Evolutionary conservation across 805 yeast species (phyloP), one percentile per base, ranked within the genome.

Genomic region (Ogataea nitratoaversa): DNA sequence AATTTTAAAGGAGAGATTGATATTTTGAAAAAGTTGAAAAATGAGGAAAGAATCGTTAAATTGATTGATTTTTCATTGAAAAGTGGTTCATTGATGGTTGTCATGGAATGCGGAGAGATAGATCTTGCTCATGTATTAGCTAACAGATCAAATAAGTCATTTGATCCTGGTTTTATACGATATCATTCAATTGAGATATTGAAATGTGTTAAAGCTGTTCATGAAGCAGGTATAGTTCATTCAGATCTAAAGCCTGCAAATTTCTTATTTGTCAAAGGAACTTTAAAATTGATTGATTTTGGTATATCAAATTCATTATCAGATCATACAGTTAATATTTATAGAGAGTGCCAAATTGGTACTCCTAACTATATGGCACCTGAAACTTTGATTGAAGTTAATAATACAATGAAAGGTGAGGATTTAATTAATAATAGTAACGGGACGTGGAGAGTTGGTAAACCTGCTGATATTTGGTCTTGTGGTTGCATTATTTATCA

Each of bases 321-420:
- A 1, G 96, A 90, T 38, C 86, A 88, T 55, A 91, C 98, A 0
- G 80, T 86, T 17, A 91, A 93, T 52, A 77, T 91, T 16, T 90
- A 90, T 56, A 72, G 97, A 42, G 95, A 87, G 44, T 76, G 88
- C 5, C 96, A 88, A 58, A 83, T 89, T 38, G 99, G 99, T 4
- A 91, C 99, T 0, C 96, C 96, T 2, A 88, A 85, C 59, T 93
- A 91, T 60, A 93, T 91, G 98, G 96, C 99, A 0, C 99, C 99
- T 0, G 99, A 91, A 61, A 86, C 97, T 0, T 65, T 91, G 43
- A 71, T 83, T 33, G 95, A 84, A 60, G 77, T 70, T 44, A 70
- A 67, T 37, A 46, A 49, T 23, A 48, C 55, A 12, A 19, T 65
- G 22, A 43, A 36, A 24, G 49, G 51, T 5, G 77, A 49, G 32